phyloP scores from a whole-genome alignment of 2,329 filamentous ascomycete species.

The Fusarium sp. region DNA sequence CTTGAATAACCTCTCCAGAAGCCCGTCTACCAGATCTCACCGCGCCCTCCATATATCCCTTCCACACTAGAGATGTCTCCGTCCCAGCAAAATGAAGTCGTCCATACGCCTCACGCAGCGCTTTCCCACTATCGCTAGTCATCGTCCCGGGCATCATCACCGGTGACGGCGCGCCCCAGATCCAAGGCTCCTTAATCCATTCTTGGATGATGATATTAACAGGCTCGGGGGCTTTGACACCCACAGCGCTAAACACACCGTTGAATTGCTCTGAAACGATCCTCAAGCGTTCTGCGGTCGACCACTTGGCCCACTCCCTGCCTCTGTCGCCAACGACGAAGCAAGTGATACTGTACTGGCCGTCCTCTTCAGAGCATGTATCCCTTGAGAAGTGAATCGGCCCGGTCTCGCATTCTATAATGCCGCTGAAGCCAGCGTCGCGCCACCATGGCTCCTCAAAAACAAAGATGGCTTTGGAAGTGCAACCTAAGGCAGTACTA shows the following conservation, averaged over 20 bases:
- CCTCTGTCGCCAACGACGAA: constrained; percentile 54
- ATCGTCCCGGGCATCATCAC: constrained; percentile 38
- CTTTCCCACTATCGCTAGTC: constrained; percentile 20
- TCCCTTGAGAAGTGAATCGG: constrained; percentile 51
- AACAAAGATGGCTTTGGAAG: constrained; percentile 57
- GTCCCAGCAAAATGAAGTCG: constrained; percentile 49
- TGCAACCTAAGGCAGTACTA: constrained; percentile 53
- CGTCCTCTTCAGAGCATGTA: constrained; percentile 42
- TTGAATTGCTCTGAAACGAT: constrained; percentile 19
- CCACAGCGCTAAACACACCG: constrained; percentile 24
- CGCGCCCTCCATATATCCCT: constrained; percentile 50
- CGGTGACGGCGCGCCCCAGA: constrained; percentile 31
- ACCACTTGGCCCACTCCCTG: constrained; percentile 33
- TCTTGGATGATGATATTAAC: constrained; percentile 39
- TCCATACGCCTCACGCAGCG: constrained; percentile 51
- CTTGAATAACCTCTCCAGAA: constrained; percentile 36
- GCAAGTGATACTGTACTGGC: constrained; percentile 48
- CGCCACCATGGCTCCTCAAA: constrained; percentile 65
- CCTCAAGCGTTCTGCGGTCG: constrained; percentile 12
- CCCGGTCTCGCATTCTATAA: constrained; percentile 55
- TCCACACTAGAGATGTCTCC: constrained; percentile 46
- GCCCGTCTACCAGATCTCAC: constrained; percentile 41
- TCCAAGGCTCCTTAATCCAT: constrained; percentile 39
- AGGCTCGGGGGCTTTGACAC: constrained; percentile 26
- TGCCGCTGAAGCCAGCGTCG: constrained; percentile 57